Percentiles rank a stretch among this genome's conserved stretches.
Conservation (phyloP, 306 rosid species). For the Sophora flavescens region DNA sequence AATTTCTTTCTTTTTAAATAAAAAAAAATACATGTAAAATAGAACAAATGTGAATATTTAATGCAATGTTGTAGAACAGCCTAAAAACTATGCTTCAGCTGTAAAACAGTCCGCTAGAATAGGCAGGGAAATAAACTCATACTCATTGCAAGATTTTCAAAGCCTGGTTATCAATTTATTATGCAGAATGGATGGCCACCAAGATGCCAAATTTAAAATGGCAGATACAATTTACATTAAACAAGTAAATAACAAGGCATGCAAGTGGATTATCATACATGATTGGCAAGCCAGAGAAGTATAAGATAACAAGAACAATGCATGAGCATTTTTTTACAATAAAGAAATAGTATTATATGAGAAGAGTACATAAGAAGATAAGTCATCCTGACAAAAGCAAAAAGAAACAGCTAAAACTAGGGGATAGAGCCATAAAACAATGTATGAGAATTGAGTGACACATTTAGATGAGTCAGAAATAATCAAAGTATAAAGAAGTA, state of each 20-base stretch:
- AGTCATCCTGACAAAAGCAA: too few species aligned
- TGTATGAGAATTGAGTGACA: conserved; percentile 5
- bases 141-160: not conserved
- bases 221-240: not conserved
- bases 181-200: too few species aligned
- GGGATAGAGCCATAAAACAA: not conserved
- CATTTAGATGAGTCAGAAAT: conserved; percentile 30
- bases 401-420: too few species aligned
- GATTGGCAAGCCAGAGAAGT: conserved; percentile 1
- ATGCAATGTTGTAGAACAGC: not conserved
- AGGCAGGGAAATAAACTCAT: conserved; percentile 16
- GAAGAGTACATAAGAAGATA: too few species aligned
- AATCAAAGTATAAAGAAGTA: conserved; percentile 29
- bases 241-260: not conserved
- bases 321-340: not conserved
- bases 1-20: too few species aligned
- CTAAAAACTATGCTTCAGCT: conserved; percentile 24
- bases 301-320: not conserved
- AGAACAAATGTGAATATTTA: conserved; percentile 4
- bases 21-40: too few species aligned
- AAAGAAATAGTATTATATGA: too few species aligned
- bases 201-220: too few species aligned
- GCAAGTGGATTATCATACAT: conserved; percentile 8
- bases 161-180: not conserved
- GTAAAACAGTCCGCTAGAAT: conserved; percentile 11